Evolutionary conservation across 306 rosid genomes (phyloP).

Genomic region (Heteromeles arbutifolia): DNA sequence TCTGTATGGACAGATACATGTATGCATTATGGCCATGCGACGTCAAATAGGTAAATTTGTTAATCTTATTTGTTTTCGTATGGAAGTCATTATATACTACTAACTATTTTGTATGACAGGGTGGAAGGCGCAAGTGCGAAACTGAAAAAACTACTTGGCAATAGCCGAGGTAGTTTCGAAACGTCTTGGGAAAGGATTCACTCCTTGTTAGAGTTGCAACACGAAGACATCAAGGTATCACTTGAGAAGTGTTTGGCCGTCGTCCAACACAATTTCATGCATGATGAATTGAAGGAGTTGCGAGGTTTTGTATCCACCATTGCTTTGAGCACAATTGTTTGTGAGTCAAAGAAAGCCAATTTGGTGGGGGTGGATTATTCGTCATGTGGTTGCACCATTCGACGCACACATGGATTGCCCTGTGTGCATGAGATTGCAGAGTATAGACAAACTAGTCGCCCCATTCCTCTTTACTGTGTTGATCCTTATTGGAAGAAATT

Average conservation of each 20-base stretch:
- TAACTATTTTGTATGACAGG: neutral
- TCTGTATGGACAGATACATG: neutral
- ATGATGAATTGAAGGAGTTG: neutral
- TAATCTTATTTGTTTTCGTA: neutral
- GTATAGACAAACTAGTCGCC: neutral
- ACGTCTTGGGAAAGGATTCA: neutral
- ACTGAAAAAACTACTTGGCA: neutral
- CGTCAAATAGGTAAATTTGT: neutral
- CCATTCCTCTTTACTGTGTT: neutral
- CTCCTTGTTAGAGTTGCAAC: neutral
- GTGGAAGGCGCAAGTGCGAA: neutral
- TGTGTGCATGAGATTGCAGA: neutral
- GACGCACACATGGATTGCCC: neutral
- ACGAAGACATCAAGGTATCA: neutral
- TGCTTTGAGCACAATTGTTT: neutral
- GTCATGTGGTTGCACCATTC: neutral
- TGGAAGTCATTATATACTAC: neutral
- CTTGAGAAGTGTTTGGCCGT: neutral
- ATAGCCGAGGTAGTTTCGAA: neutral
- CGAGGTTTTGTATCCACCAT: neutral
- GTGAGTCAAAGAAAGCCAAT: neutral
- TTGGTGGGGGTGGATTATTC: neutral
- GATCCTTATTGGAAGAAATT: neutral
- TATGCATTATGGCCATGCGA: neutral
- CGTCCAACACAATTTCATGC: neutral